These are phyloP conservation scores for Backusella tarrabulga DNA, from an alignment of 192 early-diverging fungal species.

Conservation along the genomic window DNA sequence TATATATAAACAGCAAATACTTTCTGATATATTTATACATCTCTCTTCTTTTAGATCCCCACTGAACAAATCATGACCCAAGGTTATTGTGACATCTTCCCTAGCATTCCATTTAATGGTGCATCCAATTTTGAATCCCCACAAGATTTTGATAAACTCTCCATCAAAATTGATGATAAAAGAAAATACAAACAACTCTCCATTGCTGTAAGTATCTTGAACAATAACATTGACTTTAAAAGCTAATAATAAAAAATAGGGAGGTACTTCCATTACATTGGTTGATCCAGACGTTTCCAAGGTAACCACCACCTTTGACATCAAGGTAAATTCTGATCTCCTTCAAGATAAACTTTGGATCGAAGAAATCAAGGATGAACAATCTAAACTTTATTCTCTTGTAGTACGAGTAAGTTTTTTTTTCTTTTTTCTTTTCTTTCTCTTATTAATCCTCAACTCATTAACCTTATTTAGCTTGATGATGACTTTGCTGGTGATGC, in stretches of 20 bases:
- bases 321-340: neutral
- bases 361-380: neutral
- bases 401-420: neutral
- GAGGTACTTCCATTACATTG: neutral
- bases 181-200: neutral
- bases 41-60: neutral
- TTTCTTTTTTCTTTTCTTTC: neutral
- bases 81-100: neutral
- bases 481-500: neutral
- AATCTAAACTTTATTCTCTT: neutral
- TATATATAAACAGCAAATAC: neutral
- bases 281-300: neutral
- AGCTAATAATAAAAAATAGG: neutral
- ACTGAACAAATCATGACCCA: neutral
- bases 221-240: neutral
- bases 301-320: neutral
- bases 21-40: neutral
- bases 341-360: neutral
- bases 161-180: neutral
- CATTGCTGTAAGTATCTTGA: neutral
- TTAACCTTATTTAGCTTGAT: neutral
- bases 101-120: neutral
- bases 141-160: neutral
- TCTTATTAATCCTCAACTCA: neutral
- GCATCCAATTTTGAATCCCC: neutral